phyloP scores from a whole-genome alignment of 2,329 filamentous ascomycete genomes.

The Pseudogymnoascus sp. region DNA sequence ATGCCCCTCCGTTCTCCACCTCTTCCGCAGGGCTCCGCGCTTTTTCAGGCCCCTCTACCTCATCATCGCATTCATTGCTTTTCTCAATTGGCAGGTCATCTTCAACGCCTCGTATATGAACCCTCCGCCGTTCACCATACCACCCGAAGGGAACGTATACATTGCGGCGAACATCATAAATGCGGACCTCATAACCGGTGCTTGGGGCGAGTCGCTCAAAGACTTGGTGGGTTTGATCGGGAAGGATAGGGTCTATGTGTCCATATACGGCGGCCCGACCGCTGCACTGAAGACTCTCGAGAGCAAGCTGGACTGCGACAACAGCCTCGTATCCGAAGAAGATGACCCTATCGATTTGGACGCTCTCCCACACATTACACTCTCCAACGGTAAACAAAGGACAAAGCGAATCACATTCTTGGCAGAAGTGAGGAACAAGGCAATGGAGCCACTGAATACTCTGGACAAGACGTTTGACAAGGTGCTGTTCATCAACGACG shows the following conservation, averaged over 20 bases:
- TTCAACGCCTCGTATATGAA: slow-evolving; percentile 37
- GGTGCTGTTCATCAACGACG: slow-evolving; percentile 60
- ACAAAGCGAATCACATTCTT: slow-evolving; percentile 67
- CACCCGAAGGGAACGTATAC: slow-evolving; percentile 56
- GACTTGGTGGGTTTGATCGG: slow-evolving; percentile 58
- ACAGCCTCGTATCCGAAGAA: slow-evolving; percentile 50
- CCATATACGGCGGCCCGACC: slow-evolving; percentile 57
- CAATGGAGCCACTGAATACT: slow-evolving; percentile 52
- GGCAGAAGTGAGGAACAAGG: slow-evolving; percentile 63
- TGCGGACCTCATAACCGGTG: slow-evolving; percentile 51
- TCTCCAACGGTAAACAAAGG: slow-evolving; percentile 54
- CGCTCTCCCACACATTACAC: slow-evolving; percentile 48
- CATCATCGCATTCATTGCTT: slow-evolving; percentile 15
- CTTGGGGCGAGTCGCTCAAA: slow-evolving; percentile 54
- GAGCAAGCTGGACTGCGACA: slow-evolving; percentile 36
- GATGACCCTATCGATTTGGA: slow-evolving; percentile 42
- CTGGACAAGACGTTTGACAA: slow-evolving; percentile 41
- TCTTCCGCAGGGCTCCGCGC: neutral
- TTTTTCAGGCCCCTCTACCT: slow-evolving; percentile 19
- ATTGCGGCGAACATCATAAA: slow-evolving; percentile 67
- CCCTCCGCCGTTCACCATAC: slow-evolving; percentile 34
- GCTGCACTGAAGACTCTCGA: slow-evolving; percentile 46
- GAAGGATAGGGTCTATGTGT: slow-evolving; percentile 58
- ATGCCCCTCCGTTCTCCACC: neutral
- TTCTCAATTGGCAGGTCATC: slow-evolving; percentile 19